phyloP scores from a whole-genome alignment of 129 eudicot genomes.

The Lactuca saligna region DNA sequence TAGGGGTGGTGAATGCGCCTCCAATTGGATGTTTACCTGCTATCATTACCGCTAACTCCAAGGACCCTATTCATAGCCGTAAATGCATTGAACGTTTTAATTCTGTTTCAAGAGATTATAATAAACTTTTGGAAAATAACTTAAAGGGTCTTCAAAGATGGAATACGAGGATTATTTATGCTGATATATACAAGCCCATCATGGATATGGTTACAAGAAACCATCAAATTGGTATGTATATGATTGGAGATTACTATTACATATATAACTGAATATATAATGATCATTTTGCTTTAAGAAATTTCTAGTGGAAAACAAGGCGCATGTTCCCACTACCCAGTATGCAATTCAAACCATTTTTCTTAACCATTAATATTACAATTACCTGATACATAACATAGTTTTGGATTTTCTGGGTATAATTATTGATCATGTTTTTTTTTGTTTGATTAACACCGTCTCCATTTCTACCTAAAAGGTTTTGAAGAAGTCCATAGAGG shows the following conservation, averaged over 20 bases:
- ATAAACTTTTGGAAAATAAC: constrained; percentile 10
- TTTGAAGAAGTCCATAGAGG: constrained; percentile 50
- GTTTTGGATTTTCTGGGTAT: too few relatives aligned
- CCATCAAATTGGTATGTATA: neutral
- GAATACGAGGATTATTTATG: constrained; percentile 14
- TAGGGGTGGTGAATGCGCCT: constrained; percentile 43
- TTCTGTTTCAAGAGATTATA: constrained; percentile 16
- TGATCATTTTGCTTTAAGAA: neutral
- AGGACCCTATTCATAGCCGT: constrained; percentile 11
- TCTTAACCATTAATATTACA: too few relatives aligned
- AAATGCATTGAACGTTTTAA: constrained; percentile 24
- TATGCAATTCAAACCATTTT: too few relatives aligned
- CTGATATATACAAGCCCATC: constrained; percentile 23
- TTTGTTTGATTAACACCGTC: neutral
- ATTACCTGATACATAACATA: too few relatives aligned
- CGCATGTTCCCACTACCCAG: too few relatives aligned
- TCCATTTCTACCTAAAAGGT: constrained; percentile 20
- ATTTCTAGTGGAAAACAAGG: too few relatives aligned
- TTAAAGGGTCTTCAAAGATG: constrained; percentile 14
- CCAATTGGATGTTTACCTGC: constrained; percentile 54
- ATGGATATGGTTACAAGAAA: constrained; percentile 18
- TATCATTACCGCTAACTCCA: constrained; percentile 29
- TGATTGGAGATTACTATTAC: neutral
- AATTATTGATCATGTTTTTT: too few relatives aligned
- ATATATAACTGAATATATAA: too few relatives aligned